phyloP scores from a whole-genome alignment of 176 grass and related monocot genomes.

The Lolium perenne region DNA sequence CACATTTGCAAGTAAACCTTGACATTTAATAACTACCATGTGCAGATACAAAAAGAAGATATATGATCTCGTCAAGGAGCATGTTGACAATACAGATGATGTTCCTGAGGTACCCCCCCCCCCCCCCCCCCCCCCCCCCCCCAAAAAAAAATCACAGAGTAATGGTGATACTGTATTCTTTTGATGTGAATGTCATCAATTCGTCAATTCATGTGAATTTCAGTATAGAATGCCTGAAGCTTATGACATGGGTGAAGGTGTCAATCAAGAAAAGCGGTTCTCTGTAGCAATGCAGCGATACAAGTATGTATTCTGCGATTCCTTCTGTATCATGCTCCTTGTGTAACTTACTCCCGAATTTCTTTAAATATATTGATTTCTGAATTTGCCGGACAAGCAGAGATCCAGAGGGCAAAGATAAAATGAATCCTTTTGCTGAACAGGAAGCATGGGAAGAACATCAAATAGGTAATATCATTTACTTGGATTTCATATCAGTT shows the following conservation, averaged over 20 bases:
- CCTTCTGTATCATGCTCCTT: neutral
- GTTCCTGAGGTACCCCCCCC: conserved; percentile 62
- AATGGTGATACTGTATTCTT: neutral
- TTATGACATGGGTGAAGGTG: conserved; percentile 82
- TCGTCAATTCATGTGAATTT: conserved; percentile 28
- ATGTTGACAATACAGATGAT: conserved; percentile 62
- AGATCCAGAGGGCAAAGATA: conserved; percentile 79
- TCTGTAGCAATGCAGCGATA: conserved; percentile 80
- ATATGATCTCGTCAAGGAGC: conserved; percentile 75
- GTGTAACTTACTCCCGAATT: conserved; percentile 4
- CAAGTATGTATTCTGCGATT: conserved; percentile 45
- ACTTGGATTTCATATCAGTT: conserved; percentile 2
- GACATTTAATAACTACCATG: conserved; percentile 34
- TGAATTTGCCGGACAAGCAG: conserved; percentile 47
- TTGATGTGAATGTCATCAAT: neutral
- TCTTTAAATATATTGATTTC: conserved; percentile 19
- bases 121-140: neutral
- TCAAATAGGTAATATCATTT: conserved; percentile 73
- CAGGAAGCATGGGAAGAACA: conserved; percentile 98
- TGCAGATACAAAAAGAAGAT: conserved; percentile 83
- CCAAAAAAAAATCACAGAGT: neutral
- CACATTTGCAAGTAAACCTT: conserved; percentile 33
- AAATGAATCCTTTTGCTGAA: conserved; percentile 99
- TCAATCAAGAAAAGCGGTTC: conserved; percentile 99
- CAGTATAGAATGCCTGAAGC: conserved; percentile 98